Evolutionary conservation across 352 stramenopile genomes (phyloP).

Genomic region (Plasmopara halstedii): DNA sequence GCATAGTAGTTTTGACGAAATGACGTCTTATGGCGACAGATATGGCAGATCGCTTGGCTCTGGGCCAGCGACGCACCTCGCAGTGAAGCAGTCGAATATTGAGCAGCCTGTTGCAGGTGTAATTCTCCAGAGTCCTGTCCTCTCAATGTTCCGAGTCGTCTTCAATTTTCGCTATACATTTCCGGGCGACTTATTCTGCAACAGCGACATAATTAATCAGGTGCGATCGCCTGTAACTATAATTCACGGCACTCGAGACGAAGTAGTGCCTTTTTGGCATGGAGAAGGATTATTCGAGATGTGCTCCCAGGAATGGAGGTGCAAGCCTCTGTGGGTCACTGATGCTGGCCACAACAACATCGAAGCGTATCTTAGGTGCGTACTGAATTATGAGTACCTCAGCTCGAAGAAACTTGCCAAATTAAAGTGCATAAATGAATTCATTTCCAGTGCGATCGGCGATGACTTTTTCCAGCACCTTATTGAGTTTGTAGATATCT

Average conservation of each 20-base stretch:
- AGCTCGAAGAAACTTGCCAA: conserved; percentile 1
- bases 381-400: neutral
- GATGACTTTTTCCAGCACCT: conserved; percentile 80
- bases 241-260: conserved; percentile 97
- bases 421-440: conserved; percentile 2
- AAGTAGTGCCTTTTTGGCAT: conserved; percentile 99
- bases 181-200: conserved; percentile 96
- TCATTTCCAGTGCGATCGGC: conserved; percentile 35
- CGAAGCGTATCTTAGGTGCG: conserved; percentile 89
- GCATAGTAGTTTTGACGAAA: neutral
- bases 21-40: conserved; percentile 20
- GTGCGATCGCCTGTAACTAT: conserved; percentile 95
- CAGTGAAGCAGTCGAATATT: conserved; percentile 86
- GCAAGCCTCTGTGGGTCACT: conserved; percentile 96
- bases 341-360: conserved; percentile 99
- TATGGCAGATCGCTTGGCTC: conserved; percentile 89
- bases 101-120: conserved; percentile 90
- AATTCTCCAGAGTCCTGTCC: conserved; percentile 94
- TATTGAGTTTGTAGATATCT: conserved; percentile 69
- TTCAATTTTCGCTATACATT: conserved; percentile 99
- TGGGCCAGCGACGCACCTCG: conserved; percentile 95
- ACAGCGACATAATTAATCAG: conserved; percentile 91
- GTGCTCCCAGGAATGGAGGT: conserved; percentile 89
- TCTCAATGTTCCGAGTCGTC: conserved; percentile 96
- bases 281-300: conserved; percentile 91